Conservation (phyloP, 257 asterid species). For the Solanum dulcamara region DNA sequence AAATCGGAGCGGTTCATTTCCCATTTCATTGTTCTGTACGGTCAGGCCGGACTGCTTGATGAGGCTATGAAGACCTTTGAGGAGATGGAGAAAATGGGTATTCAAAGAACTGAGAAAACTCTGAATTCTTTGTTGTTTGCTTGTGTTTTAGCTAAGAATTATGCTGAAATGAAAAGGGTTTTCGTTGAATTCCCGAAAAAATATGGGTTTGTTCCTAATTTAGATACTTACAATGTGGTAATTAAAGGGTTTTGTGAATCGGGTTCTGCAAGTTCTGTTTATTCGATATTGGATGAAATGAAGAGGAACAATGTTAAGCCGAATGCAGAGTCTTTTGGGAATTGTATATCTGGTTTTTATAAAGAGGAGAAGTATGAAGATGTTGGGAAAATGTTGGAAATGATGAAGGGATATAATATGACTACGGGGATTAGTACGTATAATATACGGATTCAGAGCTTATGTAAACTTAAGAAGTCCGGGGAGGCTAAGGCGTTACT, state of each 20-base stretch:
- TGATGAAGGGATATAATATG: slow-evolving; percentile 49
- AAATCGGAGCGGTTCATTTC: slow-evolving; percentile 35
- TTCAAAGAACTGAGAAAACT: slow-evolving; percentile 36
- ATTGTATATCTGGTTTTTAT: slow-evolving; percentile 55
- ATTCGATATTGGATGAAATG: slow-evolving; percentile 73
- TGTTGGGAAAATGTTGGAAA: slow-evolving; percentile 51
- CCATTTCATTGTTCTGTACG: slow-evolving; percentile 58
- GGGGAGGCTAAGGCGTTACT: slow-evolving; percentile 70
- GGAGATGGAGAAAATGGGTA: slow-evolving; percentile 41
- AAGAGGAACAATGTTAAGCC: slow-evolving; percentile 48
- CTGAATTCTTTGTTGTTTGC: slow-evolving; percentile 58
- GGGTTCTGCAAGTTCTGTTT: slow-evolving; percentile 40
- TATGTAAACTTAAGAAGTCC: slow-evolving; percentile 61
- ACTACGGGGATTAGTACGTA: slow-evolving; percentile 36
- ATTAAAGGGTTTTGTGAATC: slow-evolving; percentile 65
- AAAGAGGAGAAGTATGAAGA: slow-evolving; percentile 45
- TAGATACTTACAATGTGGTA: slow-evolving; percentile 57
- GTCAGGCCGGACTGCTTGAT: slow-evolving; percentile 46
- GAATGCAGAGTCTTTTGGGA: slow-evolving; percentile 35
- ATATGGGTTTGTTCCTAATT: slow-evolving; percentile 43
- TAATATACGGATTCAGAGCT: slow-evolving; percentile 56
- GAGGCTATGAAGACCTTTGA: slow-evolving; percentile 64
- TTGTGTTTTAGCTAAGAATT: slow-evolving; percentile 49
- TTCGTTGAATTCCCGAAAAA: slow-evolving; percentile 47
- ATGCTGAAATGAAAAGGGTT: slow-evolving; percentile 48